These are phyloP conservation scores for Psilocybe subaeruginosa DNA, from an alignment of 768 basidiomycete species.

Conservation along the genomic window DNA sequence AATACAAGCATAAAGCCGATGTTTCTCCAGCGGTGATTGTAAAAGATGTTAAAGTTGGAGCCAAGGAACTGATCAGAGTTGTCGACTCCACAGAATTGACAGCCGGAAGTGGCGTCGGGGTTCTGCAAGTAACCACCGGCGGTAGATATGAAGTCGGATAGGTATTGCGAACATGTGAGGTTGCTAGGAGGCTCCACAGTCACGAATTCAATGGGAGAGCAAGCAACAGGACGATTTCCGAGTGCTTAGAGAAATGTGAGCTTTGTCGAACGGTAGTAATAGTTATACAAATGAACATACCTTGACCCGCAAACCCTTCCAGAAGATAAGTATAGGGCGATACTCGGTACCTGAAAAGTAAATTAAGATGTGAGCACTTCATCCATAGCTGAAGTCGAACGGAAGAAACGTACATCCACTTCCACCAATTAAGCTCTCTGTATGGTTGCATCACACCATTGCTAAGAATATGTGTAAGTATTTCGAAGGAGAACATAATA, in stretches of 20 bases:
- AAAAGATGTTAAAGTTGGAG: constrained; percentile 56
- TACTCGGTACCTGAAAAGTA: constrained; percentile 34
- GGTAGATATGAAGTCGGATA: constrained; percentile 47
- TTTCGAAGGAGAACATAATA: not conserved
- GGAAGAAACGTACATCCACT: constrained; percentile 28
- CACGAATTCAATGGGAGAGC: constrained; percentile 56
- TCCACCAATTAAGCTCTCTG: constrained; percentile 66
- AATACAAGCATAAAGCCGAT: constrained; percentile 54
- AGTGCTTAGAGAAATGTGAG: constrained; percentile 31
- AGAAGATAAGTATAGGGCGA: constrained; percentile 56
- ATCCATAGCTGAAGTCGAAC: not conserved
- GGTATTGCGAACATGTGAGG: constrained; percentile 53
- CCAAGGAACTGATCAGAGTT: constrained; percentile 63
- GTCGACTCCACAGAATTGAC: constrained; percentile 61
- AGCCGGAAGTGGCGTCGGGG: constrained; percentile 52
- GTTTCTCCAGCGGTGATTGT: constrained; percentile 55
- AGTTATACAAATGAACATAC: constrained; percentile 45
- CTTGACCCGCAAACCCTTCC: constrained; percentile 51
- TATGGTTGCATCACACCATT: constrained; percentile 53
- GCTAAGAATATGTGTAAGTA: constrained; percentile 27
- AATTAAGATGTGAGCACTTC: not conserved
- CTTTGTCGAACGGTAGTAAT: constrained; percentile 14
- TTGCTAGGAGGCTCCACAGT: constrained; percentile 55
- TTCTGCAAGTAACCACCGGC: constrained; percentile 63
- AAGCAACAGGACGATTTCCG: constrained; percentile 45